Percentiles rank a stretch among this genome's conserved stretches.
Evolutionary conservation across 2,329 filamentous ascomycete species (phyloP).

Genomic region (Pestalotiopsis sp.): DNA sequence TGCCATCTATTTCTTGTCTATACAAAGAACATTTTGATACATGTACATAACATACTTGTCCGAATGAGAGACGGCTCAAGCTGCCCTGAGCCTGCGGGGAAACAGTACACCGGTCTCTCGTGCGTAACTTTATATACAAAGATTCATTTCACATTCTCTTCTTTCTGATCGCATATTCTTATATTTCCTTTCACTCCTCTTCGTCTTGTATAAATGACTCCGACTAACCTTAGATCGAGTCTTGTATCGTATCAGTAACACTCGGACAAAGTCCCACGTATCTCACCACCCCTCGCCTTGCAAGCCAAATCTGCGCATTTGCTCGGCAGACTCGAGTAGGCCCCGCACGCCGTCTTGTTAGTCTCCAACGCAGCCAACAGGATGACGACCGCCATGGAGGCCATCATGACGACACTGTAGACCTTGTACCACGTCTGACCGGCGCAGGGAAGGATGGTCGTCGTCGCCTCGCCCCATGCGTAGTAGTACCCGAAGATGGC

Average conservation of each 20-base stretch:
- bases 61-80: too few species aligned
- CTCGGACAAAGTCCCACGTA: not conserved
- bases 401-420: slow-evolving; percentile 22
- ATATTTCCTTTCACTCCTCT: too few species aligned
- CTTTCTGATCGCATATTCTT: too few species aligned
- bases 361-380: slow-evolving; percentile 24
- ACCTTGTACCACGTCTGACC: slow-evolving; percentile 25
- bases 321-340: slow-evolving; percentile 18
- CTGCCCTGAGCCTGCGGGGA: too few species aligned
- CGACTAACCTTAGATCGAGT: not conserved
- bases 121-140: too few species aligned
- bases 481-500: slow-evolving; percentile 22
- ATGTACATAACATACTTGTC: too few species aligned
- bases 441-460: slow-evolving; percentile 29
- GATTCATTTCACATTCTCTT: too few species aligned
- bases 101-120: too few species aligned
- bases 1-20: too few species aligned
- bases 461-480: slow-evolving; percentile 14
- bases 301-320: not conserved
- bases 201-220: not conserved
- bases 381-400: slow-evolving; percentile 13
- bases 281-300: not conserved
- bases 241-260: not conserved
- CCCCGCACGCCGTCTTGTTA: slow-evolving; percentile 21
- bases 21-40: too few species aligned